Base-by-base conservation (phyloP, 2,329 filamentous ascomycete species). In the Clathrospora elynae region DNA sequence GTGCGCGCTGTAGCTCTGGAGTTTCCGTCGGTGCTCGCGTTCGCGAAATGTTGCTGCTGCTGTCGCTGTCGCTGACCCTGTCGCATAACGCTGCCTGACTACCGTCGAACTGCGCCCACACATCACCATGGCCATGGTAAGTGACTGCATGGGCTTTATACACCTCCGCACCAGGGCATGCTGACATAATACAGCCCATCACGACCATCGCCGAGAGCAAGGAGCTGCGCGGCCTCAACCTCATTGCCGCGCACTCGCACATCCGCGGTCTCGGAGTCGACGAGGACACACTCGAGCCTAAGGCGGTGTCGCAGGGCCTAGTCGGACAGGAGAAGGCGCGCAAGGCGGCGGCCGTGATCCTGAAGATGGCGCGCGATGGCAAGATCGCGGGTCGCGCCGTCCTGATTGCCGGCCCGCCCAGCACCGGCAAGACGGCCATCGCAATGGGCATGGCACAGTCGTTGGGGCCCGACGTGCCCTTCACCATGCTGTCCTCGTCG, bases 391-490 rank as follows among this genome's bases (percentile, higher is more conserved):
- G 93, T 38, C 85, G 92, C 64, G 93, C 93, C 22, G 88, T 96
- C 20, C 78, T 99, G 60, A 96, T 99, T 63, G 92, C 93, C 34
- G 93, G 93, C 0, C 93, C 93, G 48, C 93, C 93, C 3, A 92
- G 93, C 74, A 99, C 93, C 38, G 93, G 93, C 65, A 99, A 99
- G 78, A 99, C 93, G 1, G 93, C 93, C 33, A 95, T 99, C 61
- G 93, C 93, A 36, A 97, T 96, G 88, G 93, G 91, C 34, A 96
- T 99, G 91, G 87, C 93, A 24, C 93, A 99, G 71, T 95, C 91
- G 19, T 82, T 99, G 37, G 93, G 92, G 31, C 75, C 90, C 34
- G 93, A 99, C 70, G 91, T 96, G 2, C 93, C 93, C 3, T 99
- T 99, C 71, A 99, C 93, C 14, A 91, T 90, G 74, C 85, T 97